Percentiles rank a stretch among this genome's conserved stretches.
Evolutionary conservation across 805 yeast species (phyloP).

Genomic region (Hanseniaspora meyeri): DNA sequence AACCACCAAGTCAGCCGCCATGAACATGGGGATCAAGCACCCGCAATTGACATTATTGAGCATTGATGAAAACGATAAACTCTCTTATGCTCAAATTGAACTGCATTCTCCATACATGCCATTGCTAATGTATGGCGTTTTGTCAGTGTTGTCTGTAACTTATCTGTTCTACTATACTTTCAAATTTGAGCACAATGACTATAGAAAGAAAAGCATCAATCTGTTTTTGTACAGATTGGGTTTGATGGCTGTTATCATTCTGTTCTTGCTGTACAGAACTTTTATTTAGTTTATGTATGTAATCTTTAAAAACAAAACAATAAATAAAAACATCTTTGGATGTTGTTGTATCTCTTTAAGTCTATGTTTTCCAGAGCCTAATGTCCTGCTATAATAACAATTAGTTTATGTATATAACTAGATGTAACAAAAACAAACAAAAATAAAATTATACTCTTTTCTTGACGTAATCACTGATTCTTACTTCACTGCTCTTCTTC

Average conservation of each 20-base stretch:
- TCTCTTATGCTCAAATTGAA: conserved; percentile 37
- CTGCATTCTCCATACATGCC: conserved; percentile 44
- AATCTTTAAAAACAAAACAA: too few relatives aligned
- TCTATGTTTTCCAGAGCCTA: too few relatives aligned
- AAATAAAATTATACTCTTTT: background rate
- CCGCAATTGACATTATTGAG: conserved; percentile 75
- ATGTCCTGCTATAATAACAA: background rate
- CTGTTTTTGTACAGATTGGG: conserved; percentile 2
- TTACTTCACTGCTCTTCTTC: background rate
- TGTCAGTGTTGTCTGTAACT: background rate
- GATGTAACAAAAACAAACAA: background rate
- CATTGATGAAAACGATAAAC: conserved; percentile 29
- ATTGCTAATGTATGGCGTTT: conserved; percentile 15
- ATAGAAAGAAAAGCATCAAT: background rate
- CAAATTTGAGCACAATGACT: background rate
- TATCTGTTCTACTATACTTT: background rate
- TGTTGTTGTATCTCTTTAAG: too few relatives aligned
- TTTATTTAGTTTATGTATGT: background rate
- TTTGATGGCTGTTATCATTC: background rate
- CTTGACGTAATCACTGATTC: conserved; percentile 2
- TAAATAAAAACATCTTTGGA: too few relatives aligned
- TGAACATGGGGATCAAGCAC: conserved; percentile 77
- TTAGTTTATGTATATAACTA: too few relatives aligned
- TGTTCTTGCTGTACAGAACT: background rate
- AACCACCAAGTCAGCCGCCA: conserved; percentile 77